phyloP scores from a whole-genome alignment of 1,284 basidiomycete species.

The Afroboletus lepidellus region DNA sequence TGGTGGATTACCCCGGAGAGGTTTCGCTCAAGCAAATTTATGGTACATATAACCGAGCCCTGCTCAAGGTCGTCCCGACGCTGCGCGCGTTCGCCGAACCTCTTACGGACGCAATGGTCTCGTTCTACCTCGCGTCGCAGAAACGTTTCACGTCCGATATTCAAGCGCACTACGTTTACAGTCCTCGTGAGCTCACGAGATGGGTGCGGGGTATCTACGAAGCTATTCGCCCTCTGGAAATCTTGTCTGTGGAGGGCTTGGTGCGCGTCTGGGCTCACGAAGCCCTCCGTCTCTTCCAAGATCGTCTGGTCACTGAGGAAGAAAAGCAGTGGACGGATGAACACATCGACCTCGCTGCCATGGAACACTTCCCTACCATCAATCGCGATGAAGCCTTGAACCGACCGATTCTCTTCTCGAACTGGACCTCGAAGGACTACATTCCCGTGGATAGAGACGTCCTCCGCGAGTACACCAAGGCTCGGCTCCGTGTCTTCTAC shows the following conservation, averaged over 20 bases:
- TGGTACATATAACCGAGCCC: conserved; percentile 96
- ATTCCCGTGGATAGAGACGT: conserved; percentile 92
- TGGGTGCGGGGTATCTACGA: conserved; percentile 99
- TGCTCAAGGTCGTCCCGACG: conserved; percentile 94
- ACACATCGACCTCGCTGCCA: conserved; percentile 81
- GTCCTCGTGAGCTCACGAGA: conserved; percentile 96
- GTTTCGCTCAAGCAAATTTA: conserved; percentile 98
- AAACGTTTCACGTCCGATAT: conserved; percentile 92
- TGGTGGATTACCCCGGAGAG: conserved; percentile 99
- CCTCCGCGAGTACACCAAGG: conserved; percentile 95
- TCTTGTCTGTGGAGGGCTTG: conserved; percentile 88
- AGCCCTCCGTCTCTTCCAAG: conserved; percentile 95
- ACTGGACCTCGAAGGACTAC: conserved; percentile 99
- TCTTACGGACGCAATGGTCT: conserved; percentile 97
- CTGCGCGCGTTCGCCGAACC: conserved; percentile 92
- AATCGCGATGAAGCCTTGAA: conserved; percentile 78
- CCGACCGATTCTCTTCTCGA: conserved; percentile 95
- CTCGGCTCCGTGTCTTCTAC: conserved; percentile 92
- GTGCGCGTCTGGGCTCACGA: conserved; percentile 99
- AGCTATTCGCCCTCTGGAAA: conserved; percentile 90
- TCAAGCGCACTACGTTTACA: conserved; percentile 99
- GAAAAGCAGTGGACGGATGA: conserved; percentile 96
- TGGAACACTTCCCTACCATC: conserved; percentile 91
- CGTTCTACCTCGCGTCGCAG: conserved; percentile 93
- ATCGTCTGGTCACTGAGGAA: conserved; percentile 90